Evolutionary conservation across 805 yeast species (phyloP), one percentile per base, ranked within the genome.

Genomic region (Kazachstania taianensis): DNA sequence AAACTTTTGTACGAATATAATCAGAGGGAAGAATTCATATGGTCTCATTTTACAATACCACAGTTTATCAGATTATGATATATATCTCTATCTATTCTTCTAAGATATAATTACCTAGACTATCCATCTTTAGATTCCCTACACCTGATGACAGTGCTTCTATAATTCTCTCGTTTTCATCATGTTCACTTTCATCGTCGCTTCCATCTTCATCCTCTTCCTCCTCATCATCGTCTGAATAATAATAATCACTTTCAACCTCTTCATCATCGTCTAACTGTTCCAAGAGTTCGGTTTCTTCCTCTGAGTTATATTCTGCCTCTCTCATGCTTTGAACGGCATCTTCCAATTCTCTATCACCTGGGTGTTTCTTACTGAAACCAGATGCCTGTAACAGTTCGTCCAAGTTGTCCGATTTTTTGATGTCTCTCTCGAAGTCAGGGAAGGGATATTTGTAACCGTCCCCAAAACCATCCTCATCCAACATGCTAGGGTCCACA

Each of bases 311-410:
- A 31, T 45, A 45, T 34, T 55, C 61, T 17, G 63, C 57, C 4
- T 63, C 63, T 60, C 84, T 70, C 85, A 78, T 78, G 3, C 69
- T 45, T 24, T 70, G 69, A 34, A 86, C 75, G 2, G 94, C 95
- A 27, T 66, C 69, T 55, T 86, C 96, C 48, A 86, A 66, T 36
- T 81, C 87, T 49, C 70, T 68, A 38, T 69, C 72, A 30, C 62
- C 57, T 14, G 69, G 63, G 45, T 69, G 70, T 53, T 72, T 73
- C 48, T 73, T 72, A 41, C 68, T 67, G 39, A 53, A 85, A 1
- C 99, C 99, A 1, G 95, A 84, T 1, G 98, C 98, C 49, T 81
- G 79, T 2, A 92, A 94, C 43, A 78, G 75, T n/a, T 75, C 70
- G 62, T 92, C 99, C 45, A 92, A 67, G 40, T 72, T 72, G 29